Base-by-base conservation (phyloP, 1,139 yeast species). In the Debaryomyces coudertii region DNA sequence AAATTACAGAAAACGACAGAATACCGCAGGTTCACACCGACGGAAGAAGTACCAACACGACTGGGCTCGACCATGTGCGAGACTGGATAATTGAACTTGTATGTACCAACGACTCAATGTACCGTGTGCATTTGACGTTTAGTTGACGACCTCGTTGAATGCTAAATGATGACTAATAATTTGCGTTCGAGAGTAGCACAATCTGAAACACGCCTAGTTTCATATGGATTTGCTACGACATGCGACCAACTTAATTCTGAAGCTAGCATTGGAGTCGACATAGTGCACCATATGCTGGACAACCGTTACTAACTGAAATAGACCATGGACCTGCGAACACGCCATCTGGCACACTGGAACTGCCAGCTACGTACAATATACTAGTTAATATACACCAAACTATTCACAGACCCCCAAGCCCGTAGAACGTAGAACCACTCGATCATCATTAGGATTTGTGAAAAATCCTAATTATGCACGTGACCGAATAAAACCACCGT, bases 121-220 rank as follows among this genome's bases (percentile, higher is more conserved):
- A 5, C 12, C 8, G 14, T 35, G 25, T 15, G 7, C 23, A n/a
- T n/a, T n/a, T n/a, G 23, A 11, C 22, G 22, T 28, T 8, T 14
- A 9, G n/a, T 12, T 3, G 9, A 23, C 15, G 11, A 15, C 11
- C 9, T 24, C 23, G 20, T 3, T 14, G 22, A 15, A n/a, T 14
- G 34, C 28, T 48, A 45, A 23, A 61, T 73, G 79, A 75, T 75
- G 80, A 74, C 67, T 56, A 48, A 68, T 74, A 75, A 75, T 75
- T 75, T 75, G 80, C 80, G 80, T 74, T 75, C 76, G 65, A 74
- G 78, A 69, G 74, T 64, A 56, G 49, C 51, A 48, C 37, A 50
- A 52, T 54, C 61, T 57, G 79, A 66, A 62, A 73, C 79, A 68
- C 62, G 80, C 80, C 80, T 72, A 70, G 79, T 73, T 71, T 69